phyloP scores from a whole-genome alignment of 2,329 filamentous ascomycete species.

The Sporothrix brunneoviolacea region DNA sequence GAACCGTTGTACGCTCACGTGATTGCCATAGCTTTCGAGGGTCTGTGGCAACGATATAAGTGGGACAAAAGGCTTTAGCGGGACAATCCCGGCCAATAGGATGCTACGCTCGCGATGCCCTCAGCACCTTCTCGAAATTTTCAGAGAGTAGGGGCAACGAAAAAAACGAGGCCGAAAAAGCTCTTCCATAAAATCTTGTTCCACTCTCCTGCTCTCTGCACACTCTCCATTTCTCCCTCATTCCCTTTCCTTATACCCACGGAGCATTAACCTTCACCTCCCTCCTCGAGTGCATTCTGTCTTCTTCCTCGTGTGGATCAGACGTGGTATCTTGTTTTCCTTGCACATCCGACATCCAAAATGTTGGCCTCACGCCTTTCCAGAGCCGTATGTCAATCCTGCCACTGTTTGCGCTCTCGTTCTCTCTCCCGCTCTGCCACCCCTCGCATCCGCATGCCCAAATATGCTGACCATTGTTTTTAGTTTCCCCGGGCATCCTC shows the following conservation, averaged over 20 bases:
- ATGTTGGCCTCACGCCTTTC: conserved; percentile 69
- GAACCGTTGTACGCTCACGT: not conserved
- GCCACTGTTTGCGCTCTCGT: conserved; percentile 6
- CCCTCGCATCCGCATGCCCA: not conserved
- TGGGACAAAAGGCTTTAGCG: conserved; percentile 6
- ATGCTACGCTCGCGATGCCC: not conserved
- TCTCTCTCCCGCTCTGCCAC: too few relatives aligned
- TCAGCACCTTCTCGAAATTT: conserved; percentile 20
- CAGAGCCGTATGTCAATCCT: conserved; percentile 59
- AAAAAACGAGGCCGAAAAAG: conserved; percentile 13
- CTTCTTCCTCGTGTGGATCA: not conserved
- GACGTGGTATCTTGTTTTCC: conserved; percentile 18
- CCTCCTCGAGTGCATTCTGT: conserved; percentile 1
- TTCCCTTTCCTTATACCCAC: conserved; percentile 2
- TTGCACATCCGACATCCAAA: conserved; percentile 32
- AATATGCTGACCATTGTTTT: not conserved
- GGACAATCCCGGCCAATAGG: conserved; percentile 12
- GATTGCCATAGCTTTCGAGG: not conserved
- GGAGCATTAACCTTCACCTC: conserved; percentile 15
- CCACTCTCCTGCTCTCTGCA: conserved; percentile 1
- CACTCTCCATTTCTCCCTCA: conserved; percentile 4
- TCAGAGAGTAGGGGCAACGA: conserved; percentile 10
- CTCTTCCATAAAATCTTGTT: conserved; percentile 18
- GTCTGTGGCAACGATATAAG: conserved; percentile 13
- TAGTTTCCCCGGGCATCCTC: conserved; percentile 74